phyloP scores from a whole-genome alignment of 495 filamentous ascomycete species.

The Penicillium riverlandense region DNA sequence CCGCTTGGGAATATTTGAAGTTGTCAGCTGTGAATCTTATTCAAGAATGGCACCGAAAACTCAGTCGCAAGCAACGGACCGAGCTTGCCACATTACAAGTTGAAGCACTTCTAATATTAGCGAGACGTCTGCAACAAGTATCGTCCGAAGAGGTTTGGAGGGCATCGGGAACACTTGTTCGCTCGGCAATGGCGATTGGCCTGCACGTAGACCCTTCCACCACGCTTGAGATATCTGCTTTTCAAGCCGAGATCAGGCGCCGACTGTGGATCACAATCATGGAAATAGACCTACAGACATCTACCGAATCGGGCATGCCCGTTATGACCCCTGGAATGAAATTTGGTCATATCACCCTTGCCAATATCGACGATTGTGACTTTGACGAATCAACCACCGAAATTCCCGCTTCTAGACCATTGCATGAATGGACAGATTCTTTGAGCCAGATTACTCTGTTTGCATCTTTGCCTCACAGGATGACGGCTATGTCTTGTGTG shows the following conservation, averaged over 20 bases:
- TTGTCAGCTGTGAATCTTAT: constrained; percentile 14
- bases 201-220: constrained; percentile 47
- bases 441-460: constrained; percentile 10
- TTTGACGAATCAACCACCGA: constrained; percentile 27
- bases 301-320: constrained; percentile 32
- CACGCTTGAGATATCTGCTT: constrained; percentile 15
- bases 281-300: constrained; percentile 35
- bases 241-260: constrained; percentile 27
- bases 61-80: constrained; percentile 35
- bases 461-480: constrained; percentile 9
- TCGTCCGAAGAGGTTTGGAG: constrained; percentile 45
- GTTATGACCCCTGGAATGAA: constrained; percentile 23
- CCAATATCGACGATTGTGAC: constrained; percentile 35
- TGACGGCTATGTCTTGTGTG: constrained; percentile 7
- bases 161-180: constrained; percentile 44
- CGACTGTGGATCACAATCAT: constrained; percentile 40
- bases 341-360: constrained; percentile 12
- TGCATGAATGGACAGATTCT: constrained; percentile 16
- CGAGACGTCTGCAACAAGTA: constrained; percentile 37
- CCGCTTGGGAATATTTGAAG: constrained; percentile 24
- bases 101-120: constrained; percentile 29
- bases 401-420: constrained; percentile 23
- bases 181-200: constrained; percentile 53
- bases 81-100: constrained; percentile 18
- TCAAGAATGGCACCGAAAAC: constrained; percentile 24